Percentiles rank a stretch among this genome's conserved stretches.
Conservation (phyloP, 2,329 filamentous ascomycete species). For the Fusarium nurragi region DNA sequence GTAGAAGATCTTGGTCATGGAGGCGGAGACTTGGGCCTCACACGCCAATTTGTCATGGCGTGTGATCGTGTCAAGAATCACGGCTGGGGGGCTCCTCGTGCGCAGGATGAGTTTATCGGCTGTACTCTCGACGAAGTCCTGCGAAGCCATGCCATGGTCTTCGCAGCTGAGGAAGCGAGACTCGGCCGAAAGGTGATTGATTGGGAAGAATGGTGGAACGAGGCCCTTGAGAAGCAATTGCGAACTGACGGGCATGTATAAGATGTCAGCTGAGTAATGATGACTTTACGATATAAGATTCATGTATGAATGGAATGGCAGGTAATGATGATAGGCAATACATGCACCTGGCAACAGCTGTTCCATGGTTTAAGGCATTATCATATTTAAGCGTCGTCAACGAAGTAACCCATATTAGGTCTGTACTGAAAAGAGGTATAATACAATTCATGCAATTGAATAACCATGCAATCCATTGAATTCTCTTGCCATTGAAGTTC, state of each 20-base stretch:
- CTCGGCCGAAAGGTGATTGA: slow-evolving; percentile 73
- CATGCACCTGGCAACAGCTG: background rate
- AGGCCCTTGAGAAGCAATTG: slow-evolving; percentile 43
- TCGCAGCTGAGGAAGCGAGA: slow-evolving; percentile 91
- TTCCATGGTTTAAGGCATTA: slow-evolving; percentile 10
- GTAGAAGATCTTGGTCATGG: slow-evolving; percentile 53
- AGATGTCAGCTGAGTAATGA: background rate
- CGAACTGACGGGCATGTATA: background rate
- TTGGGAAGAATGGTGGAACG: slow-evolving; percentile 80
- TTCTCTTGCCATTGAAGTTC: slow-evolving; percentile 1
- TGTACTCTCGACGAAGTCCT: slow-evolving; percentile 88
- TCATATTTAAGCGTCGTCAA: slow-evolving; percentile 14
- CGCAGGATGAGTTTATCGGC: slow-evolving; percentile 80
- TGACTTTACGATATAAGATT: background rate
- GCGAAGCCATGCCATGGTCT: slow-evolving; percentile 91
- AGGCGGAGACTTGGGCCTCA: slow-evolving; percentile 65
- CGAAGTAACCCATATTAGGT: slow-evolving; percentile 15
- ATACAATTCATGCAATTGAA: slow-evolving; percentile 24
- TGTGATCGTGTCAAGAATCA: slow-evolving; percentile 81
- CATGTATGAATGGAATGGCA: background rate
- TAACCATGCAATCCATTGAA: slow-evolving; percentile 22
- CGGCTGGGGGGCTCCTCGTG: slow-evolving; percentile 70
- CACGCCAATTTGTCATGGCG: slow-evolving; percentile 83
- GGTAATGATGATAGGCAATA: background rate
- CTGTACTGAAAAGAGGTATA: slow-evolving; percentile 30